Conservation (phyloP, 495 filamentous ascomycete species). For the Hypoxylon rickii region DNA sequence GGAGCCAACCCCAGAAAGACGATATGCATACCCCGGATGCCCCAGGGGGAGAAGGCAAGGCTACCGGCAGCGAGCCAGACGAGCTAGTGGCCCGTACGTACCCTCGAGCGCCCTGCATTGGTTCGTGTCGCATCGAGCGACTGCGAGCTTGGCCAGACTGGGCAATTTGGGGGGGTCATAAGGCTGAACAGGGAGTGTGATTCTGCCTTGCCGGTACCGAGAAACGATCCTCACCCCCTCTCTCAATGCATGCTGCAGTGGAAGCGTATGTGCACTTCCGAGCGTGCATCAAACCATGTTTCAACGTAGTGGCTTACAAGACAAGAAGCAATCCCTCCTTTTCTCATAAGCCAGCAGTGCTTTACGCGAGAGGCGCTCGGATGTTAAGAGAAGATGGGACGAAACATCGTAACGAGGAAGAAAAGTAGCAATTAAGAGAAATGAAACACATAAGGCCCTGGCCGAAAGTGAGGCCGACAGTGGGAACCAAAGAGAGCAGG, state of each 20-base stretch:
- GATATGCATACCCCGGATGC: constrained; percentile 10
- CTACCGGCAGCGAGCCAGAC: constrained; percentile 5
- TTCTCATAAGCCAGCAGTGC: background rate
- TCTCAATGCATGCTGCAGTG: constrained; percentile 29
- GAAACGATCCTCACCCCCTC: too few species aligned
- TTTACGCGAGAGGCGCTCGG: background rate
- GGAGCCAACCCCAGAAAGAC: background rate
- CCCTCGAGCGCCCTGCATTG: constrained; percentile 15
- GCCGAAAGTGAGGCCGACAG: background rate
- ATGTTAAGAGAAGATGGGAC: background rate
- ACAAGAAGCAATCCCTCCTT: background rate
- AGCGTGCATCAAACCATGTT: constrained; percentile 8
- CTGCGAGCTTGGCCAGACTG: constrained; percentile 9
- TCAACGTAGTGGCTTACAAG: constrained; percentile 1
- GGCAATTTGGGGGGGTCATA: constrained; percentile 15
- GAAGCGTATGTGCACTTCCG: constrained; percentile 4
- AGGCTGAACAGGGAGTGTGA: constrained; percentile 18
- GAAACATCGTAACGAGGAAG: too few species aligned
- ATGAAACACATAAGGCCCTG: background rate
- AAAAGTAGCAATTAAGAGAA: background rate
- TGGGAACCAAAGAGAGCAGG: constrained; percentile 3
- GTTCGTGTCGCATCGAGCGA: constrained; percentile 21
- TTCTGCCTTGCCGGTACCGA: constrained; percentile 20
- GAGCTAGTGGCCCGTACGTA: background rate
- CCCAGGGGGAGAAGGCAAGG: constrained; percentile 4